Percentiles rank a stretch among this genome's conserved stretches.
phyloP scores from a whole-genome alignment of 495 filamentous ascomycete genomes.

The Staphylotrichum longicolle region DNA sequence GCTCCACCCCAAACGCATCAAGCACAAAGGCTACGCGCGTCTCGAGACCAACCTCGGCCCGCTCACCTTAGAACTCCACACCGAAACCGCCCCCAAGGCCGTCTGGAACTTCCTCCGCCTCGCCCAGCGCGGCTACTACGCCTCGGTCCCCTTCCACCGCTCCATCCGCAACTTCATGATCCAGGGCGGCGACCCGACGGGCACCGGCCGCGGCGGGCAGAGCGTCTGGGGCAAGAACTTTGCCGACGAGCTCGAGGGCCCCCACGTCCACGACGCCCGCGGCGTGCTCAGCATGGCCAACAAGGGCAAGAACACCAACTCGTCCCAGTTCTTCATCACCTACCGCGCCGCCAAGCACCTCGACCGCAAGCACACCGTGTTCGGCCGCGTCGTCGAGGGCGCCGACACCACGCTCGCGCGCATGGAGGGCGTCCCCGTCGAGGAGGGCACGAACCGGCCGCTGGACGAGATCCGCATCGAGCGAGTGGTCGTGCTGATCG shows the following conservation, averaged over 20 bases:
- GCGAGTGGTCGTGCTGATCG: slow-evolving; percentile 83
- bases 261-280: slow-evolving; percentile 70
- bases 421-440: slow-evolving; percentile 69
- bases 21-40: slow-evolving; percentile 83
- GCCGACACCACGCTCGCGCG: slow-evolving; percentile 59
- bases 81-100: slow-evolving; percentile 84
- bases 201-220: slow-evolving; percentile 81
- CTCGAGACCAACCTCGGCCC: slow-evolving; percentile 80
- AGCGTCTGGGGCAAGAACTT: slow-evolving; percentile 91
- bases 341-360: slow-evolving; percentile 82
- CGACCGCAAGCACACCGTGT: slow-evolving; percentile 94
- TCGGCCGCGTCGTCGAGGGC: slow-evolving; percentile 79
- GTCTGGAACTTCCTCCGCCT: slow-evolving; percentile 97
- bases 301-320: slow-evolving; percentile 96
- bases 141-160: slow-evolving; percentile 76
- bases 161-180: slow-evolving; percentile 98
- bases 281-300: slow-evolving; percentile 94
- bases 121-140: slow-evolving; percentile 87
- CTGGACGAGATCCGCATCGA: slow-evolving; percentile 72
- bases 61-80: slow-evolving; percentile 84
- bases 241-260: slow-evolving; percentile 88
- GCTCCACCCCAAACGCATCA: slow-evolving; percentile 82
- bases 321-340: slow-evolving; percentile 91
- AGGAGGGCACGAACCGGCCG: slow-evolving; percentile 68
- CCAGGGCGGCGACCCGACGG: slow-evolving; percentile 92